Percentiles rank a stretch among this genome's conserved stretches.
phyloP scores from a whole-genome alignment of 2,329 filamentous ascomycete species.

The Harringtonia lauricola region DNA sequence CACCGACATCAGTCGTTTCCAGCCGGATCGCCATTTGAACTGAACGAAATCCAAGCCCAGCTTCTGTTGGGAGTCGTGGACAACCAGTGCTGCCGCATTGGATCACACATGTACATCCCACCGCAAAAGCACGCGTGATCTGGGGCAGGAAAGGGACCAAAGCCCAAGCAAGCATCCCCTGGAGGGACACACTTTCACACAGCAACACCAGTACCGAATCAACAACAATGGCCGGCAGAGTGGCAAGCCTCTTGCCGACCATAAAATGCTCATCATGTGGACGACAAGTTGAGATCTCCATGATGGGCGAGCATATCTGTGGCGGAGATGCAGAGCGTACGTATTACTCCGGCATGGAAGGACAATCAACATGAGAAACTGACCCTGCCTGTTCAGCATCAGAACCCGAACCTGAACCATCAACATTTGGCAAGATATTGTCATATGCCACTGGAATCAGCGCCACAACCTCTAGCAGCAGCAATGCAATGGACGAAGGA shows the following conservation, averaged over 20 bases:
- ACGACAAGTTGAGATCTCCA: constrained; percentile 66
- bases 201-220: neutral
- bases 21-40: no score
- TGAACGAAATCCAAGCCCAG: no score
- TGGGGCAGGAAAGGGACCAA: neutral
- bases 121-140: neutral
- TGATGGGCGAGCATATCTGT: constrained; percentile 80
- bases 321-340: constrained; percentile 35
- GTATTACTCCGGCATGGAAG: neutral
- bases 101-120: neutral
- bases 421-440: constrained; percentile 22
- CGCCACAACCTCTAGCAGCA: neutral
- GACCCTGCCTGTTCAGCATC: neutral
- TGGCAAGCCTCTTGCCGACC: constrained; percentile 62
- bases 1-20: neutral
- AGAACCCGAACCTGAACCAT: neutral
- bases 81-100: neutral
- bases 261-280: constrained; percentile 83
- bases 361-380: neutral
- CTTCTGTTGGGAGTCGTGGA: neutral
- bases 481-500: neutral
- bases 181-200: neutral
- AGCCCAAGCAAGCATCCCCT: neutral
- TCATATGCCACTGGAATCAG: constrained; percentile 23
- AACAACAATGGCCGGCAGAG: constrained; percentile 23